These are phyloP conservation scores for Priceomyces medius DNA, from an alignment of 805 yeast species.

Conservation along the genomic window DNA sequence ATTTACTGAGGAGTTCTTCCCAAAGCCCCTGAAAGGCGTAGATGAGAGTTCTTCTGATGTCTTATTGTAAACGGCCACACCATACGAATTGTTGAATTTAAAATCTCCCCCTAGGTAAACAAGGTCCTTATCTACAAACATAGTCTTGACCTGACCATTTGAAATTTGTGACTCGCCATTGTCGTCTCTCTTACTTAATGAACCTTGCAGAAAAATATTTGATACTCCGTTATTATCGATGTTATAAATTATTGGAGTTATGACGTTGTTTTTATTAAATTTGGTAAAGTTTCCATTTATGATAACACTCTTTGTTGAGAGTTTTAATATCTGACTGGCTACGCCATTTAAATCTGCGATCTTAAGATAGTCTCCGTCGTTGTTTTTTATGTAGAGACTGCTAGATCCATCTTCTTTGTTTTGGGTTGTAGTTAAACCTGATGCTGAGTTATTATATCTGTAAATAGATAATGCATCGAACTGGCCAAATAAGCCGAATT, in stretches of 20 bases:
- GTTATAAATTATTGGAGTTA: constrained; percentile 38
- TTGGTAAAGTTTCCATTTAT: constrained; percentile 36
- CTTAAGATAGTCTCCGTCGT: constrained; percentile 10
- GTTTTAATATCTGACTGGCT: constrained; percentile 25
- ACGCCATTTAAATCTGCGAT: constrained; percentile 34
- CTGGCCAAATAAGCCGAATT: constrained; percentile 31
- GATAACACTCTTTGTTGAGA: constrained; percentile 28
- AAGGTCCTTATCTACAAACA: constrained; percentile 40
- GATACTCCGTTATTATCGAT: constrained; percentile 23
- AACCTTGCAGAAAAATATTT: constrained; percentile 17
- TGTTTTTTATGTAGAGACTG: constrained; percentile 3
- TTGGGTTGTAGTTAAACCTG: constrained; percentile 18
- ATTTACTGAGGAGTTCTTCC: constrained; percentile 54
- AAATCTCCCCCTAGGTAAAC: constrained; percentile 84
- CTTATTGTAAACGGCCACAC: constrained; percentile 65
- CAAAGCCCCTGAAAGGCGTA: constrained; percentile 78
- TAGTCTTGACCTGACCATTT: constrained; percentile 34
- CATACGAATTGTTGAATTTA: constrained; percentile 48
- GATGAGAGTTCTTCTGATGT: constrained; percentile 38
- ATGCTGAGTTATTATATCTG: constrained; percentile 24
- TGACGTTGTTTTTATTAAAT: constrained; percentile 24
- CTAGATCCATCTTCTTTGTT: constrained; percentile 1
- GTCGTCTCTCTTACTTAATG: constrained; percentile 15
- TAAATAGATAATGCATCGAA: constrained; percentile 30
- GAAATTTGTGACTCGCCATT: constrained; percentile 5